Evolutionary conservation across 176 grass and related monocot genomes (phyloP), one percentile per base, ranked within the genome.

Genomic region (Pharus latifolius): DNA sequence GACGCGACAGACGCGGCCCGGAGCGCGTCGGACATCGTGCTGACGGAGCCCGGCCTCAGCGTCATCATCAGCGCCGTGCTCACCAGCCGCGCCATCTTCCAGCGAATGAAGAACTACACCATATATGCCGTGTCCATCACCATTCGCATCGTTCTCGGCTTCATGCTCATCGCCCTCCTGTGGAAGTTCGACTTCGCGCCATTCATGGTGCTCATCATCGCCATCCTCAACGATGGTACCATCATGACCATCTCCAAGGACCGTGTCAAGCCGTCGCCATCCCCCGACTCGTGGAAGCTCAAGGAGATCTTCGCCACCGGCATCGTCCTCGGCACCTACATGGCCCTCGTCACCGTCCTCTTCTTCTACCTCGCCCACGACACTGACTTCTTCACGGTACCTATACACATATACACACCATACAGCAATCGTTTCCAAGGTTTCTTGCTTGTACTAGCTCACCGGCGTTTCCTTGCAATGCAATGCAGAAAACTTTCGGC

Each of bases 181-280:
- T 98, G 94, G 94, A 78, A 80, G 47, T 98, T 93, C 79, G 94
- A 98, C 84, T 98, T 98, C 84, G 83, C 94, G 30, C 94, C 94
- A 0, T 98, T 98, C 87, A 98, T 98, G 94, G 89, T 98, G 37
- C 94, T 98, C 70, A 81, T 98, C 67, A 85, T 98, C 49, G 94
- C 94, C 52, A 84, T 98, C 74, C 85, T 98, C 75, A 98, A 98
- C 69, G 94, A 98, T 63, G 94, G 94, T 79, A 98, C 94, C 81
- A 98, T 98, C 81, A 98, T 98, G 94, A 98, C 94, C 75, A 98
- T 98, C 57, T 98, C 94, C 67, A 98, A 98, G 89, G 94, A 98
- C 82, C 84, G 94, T 11, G 94, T 98, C 11, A 93, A 90, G 84
- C 86, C 94, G 2, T 98, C 94, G 5, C 94, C 94, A 0, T 42